phyloP scores from a whole-genome alignment of 495 filamentous ascomycete species.

The Lasiosphaeria hispida region DNA sequence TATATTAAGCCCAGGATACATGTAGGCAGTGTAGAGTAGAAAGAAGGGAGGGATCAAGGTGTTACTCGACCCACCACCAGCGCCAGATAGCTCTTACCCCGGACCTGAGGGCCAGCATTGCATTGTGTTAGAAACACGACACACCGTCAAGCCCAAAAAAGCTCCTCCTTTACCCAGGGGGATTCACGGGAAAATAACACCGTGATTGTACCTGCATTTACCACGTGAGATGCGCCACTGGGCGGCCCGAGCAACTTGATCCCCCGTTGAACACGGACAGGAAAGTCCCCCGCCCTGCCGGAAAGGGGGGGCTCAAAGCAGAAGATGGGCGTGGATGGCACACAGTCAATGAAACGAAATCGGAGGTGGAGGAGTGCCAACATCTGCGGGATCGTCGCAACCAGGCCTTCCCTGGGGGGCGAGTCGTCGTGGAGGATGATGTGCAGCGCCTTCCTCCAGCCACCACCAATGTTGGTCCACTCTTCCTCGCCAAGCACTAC shows the following conservation, averaged over 20 bases:
- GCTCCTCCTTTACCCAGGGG: slow-evolving; percentile 3
- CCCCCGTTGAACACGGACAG: background rate
- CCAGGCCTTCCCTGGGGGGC: slow-evolving; percentile 1
- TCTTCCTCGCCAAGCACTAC: too few relatives aligned
- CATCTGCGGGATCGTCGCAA: slow-evolving; percentile 10
- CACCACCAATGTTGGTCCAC: background rate
- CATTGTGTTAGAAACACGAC: too few relatives aligned
- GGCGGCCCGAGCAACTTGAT: slow-evolving; percentile 9
- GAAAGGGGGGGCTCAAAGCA: slow-evolving; percentile 3
- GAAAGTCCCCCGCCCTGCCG: background rate
- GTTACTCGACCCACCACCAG: too few relatives aligned
- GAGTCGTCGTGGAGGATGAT: background rate
- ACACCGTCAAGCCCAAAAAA: slow-evolving; percentile 13
- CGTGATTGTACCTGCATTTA: background rate
- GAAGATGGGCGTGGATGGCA: slow-evolving; percentile 10
- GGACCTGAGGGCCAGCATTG: too few relatives aligned
- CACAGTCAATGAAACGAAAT: background rate
- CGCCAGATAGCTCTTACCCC: too few relatives aligned
- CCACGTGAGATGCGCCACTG: slow-evolving; percentile 2
- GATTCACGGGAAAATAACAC: slow-evolving; percentile 8
- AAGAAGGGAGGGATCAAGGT: too few relatives aligned
- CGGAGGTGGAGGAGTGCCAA: slow-evolving; percentile 3
- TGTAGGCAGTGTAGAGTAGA: too few relatives aligned
- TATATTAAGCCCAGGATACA: too few relatives aligned
- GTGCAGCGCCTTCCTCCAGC: background rate